phyloP scores from a whole-genome alignment of 1,284 basidiomycete genomes.

The Pyrrhoderma lamaoense region DNA sequence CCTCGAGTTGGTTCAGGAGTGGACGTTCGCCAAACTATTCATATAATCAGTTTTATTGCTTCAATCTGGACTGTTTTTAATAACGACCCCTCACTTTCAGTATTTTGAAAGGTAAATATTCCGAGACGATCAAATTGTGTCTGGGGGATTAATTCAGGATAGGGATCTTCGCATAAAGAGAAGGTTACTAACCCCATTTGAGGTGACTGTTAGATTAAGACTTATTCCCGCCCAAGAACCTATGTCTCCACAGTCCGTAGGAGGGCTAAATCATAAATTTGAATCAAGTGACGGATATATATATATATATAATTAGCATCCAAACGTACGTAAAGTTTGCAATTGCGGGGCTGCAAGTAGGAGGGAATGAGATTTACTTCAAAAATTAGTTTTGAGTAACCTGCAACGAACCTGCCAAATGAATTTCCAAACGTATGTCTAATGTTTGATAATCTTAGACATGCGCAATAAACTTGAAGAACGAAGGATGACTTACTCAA shows the following conservation, averaged over 20 bases:
- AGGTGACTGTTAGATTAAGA: conserved; percentile 70
- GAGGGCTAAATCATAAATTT: conserved; percentile 44
- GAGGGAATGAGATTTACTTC: neutral
- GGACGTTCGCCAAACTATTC: conserved; percentile 76
- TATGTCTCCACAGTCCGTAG: conserved; percentile 59
- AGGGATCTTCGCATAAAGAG: neutral
- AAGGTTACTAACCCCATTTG: conserved; percentile 46
- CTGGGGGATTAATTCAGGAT: too few relatives aligned
- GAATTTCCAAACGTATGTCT: conserved; percentile 69
- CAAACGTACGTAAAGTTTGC: conserved; percentile 51
- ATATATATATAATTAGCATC: conserved; percentile 12
- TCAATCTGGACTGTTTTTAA: too few relatives aligned
- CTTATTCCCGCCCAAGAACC: conserved; percentile 72
- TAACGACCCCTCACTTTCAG: conserved; percentile 67
- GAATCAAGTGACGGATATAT: neutral
- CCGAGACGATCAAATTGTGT: conserved; percentile 72
- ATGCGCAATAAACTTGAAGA: too few relatives aligned
- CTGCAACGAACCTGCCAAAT: conserved; percentile 48
- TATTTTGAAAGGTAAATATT: conserved; percentile 66
- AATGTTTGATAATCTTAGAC: conserved; percentile 4
- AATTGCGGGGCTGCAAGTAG: conserved; percentile 46
- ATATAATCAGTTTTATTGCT: too few relatives aligned
- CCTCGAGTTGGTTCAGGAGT: conserved; percentile 66
- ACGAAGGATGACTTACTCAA: conserved; percentile 42
- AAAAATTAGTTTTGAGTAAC: neutral